phyloP scores from a whole-genome alignment of 2,329 filamentous ascomycete genomes.

The Hymenoscyphus linearis region DNA sequence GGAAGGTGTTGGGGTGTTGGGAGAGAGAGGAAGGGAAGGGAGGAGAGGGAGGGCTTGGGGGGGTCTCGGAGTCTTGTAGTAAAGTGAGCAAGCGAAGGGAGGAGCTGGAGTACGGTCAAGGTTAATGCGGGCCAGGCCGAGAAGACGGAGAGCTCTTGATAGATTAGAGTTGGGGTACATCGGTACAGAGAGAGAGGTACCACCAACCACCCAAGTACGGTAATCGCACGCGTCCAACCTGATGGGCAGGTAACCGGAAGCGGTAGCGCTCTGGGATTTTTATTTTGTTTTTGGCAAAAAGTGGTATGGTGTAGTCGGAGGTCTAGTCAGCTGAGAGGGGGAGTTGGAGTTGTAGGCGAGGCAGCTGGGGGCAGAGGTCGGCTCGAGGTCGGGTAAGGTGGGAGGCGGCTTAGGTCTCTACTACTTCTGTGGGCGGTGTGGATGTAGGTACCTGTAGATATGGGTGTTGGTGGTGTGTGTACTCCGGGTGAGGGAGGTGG shows the following conservation, averaged over 20 bases:
- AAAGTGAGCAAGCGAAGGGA: neutral
- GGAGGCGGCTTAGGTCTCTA: too few relatives aligned
- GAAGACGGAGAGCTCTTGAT: too few relatives aligned
- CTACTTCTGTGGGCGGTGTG: neutral
- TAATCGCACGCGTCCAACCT: too few relatives aligned
- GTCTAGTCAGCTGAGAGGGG: constrained; percentile 22
- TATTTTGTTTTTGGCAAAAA: constrained; percentile 22
- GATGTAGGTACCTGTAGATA: too few relatives aligned
- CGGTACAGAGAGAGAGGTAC: constrained; percentile 12
- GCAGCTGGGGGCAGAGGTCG: too few relatives aligned
- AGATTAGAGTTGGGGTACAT: neutral
- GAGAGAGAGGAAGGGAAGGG: constrained; percentile 3
- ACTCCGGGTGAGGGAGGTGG: neutral
- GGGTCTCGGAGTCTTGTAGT: neutral
- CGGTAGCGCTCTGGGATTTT: neutral
- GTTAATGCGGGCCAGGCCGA: constrained; percentile 9
- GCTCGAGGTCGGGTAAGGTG: too few relatives aligned
- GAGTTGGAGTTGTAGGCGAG: neutral
- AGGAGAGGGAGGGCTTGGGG: neutral
- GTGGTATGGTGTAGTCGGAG: neutral
- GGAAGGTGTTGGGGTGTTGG: constrained; percentile 14
- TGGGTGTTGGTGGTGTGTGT: too few relatives aligned
- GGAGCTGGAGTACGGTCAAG: neutral
- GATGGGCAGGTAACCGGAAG: too few relatives aligned
- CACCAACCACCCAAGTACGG: constrained; percentile 7